Evolutionary conservation across 2,329 filamentous ascomycete species (phyloP).

Genomic region (Thermomyces lanuginosus): DNA sequence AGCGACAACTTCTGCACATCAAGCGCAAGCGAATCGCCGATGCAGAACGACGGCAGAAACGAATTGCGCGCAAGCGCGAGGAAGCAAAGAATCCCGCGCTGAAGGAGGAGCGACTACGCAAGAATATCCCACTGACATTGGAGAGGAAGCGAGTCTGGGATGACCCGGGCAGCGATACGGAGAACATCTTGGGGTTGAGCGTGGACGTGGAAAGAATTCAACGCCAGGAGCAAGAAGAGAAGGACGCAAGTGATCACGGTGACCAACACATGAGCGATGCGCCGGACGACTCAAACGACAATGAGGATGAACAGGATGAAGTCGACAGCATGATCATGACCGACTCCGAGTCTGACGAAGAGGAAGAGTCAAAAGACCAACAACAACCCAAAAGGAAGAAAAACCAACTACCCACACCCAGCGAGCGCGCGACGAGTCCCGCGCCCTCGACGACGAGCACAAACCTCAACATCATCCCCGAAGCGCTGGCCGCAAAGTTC

Average conservation of each 20-base stretch:
- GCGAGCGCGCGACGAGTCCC: conserved; percentile 38
- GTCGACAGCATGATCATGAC: conserved; percentile 59
- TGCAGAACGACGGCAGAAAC: conserved; percentile 56
- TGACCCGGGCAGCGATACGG: conserved; percentile 42
- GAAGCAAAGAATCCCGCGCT: conserved; percentile 70
- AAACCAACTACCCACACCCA: conserved; percentile 20
- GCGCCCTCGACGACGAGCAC: conserved; percentile 40
- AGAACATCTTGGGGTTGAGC: conserved; percentile 30
- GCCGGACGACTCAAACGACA: conserved; percentile 22
- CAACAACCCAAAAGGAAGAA: conserved; percentile 24
- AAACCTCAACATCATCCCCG: conserved; percentile 44
- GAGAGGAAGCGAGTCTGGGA: conserved; percentile 88
- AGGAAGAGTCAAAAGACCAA: conserved; percentile 21
- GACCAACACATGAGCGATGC: conserved; percentile 23
- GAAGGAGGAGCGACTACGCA: conserved; percentile 53
- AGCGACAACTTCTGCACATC: conserved; percentile 60
- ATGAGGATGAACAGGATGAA: conserved; percentile 40
- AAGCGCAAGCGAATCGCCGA: conserved; percentile 64
- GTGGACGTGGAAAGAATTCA: conserved; percentile 35
- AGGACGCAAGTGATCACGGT: conserved; percentile 25
- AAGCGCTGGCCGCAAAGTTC: conserved; percentile 45
- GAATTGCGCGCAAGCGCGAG: conserved; percentile 65
- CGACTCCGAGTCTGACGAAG: conserved; percentile 28
- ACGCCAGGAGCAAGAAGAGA: conserved; percentile 30
- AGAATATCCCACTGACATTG: conserved; percentile 65